Percentiles rank a stretch among this genome's conserved stretches.
These are phyloP conservation scores for Styphnolobium japonicum DNA, from an alignment of 306 rosid species.

Conservation along the genomic window DNA sequence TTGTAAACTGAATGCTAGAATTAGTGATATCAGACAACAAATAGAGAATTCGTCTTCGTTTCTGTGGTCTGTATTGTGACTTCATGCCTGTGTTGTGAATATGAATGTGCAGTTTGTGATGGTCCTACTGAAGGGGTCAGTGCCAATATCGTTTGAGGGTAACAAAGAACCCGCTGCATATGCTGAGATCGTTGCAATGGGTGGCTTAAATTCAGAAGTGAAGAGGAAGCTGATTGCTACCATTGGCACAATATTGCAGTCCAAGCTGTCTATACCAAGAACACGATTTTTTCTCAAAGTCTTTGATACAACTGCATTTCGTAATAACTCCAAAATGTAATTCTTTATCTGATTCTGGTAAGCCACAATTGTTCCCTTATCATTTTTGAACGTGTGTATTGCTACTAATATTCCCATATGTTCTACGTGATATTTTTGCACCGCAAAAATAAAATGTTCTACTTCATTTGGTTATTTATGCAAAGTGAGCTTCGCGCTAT, in stretches of 20 bases:
- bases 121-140: constrained; percentile 88
- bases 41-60: background rate
- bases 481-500: background rate
- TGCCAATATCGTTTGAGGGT: constrained; percentile 58
- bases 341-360: background rate
- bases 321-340: constrained; percentile 49
- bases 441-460: background rate
- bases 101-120: constrained; percentile 66
- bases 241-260: constrained; percentile 61
- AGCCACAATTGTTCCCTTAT: background rate
- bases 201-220: constrained; percentile 71
- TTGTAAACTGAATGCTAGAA: background rate
- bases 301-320: constrained; percentile 61
- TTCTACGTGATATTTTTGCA: background rate
- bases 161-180: constrained; percentile 77
- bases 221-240: constrained; percentile 65
- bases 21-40: background rate
- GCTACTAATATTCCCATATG: background rate
- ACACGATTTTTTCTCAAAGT: constrained; percentile 86
- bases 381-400: background rate
- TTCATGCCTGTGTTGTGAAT: background rate
- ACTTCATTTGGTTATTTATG: background rate
- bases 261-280: constrained; percentile 54
- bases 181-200: constrained; percentile 84
- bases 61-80: background rate